Percentiles rank a stretch among this genome's conserved stretches.
These are phyloP conservation scores for Takashimella tepidaria DNA, from an alignment of 1,284 basidiomycete species.

Conservation along the genomic window DNA sequence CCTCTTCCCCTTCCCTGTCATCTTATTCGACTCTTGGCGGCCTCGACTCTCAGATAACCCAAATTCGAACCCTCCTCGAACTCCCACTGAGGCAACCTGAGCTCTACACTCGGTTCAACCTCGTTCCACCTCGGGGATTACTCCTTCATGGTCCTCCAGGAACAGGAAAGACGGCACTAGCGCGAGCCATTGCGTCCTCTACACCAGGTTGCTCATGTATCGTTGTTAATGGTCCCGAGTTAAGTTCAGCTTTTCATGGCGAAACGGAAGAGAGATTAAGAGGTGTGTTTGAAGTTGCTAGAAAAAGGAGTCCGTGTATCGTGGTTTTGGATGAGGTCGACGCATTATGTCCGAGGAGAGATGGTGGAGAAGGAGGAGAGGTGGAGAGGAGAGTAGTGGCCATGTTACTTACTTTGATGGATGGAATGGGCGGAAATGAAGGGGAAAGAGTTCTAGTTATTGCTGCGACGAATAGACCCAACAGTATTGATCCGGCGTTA, in stretches of 20 bases:
- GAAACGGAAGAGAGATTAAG: conserved; percentile 90
- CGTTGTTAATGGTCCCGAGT: conserved; percentile 88
- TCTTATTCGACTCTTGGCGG: conserved; percentile 74
- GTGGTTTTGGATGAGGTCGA: conserved; percentile 96
- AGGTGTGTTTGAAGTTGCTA: conserved; percentile 81
- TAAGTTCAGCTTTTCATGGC: conserved; percentile 91
- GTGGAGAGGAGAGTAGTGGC: conserved; percentile 95
- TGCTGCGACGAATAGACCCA: conserved; percentile 94
- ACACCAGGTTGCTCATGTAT: conserved; percentile 75
- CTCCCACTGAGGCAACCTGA: conserved; percentile 87
- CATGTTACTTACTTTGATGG: conserved; percentile 88
- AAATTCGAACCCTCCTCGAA: conserved; percentile 90
- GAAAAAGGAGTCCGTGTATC: conserved; percentile 76
- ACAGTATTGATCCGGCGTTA: conserved; percentile 93
- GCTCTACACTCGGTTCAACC: conserved; percentile 80
- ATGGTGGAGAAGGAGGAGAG: conserved; percentile 79
- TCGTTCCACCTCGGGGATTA: conserved; percentile 84
- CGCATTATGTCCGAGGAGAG: conserved; percentile 82
- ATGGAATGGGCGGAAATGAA: conserved; percentile 68
- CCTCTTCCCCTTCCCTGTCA: conserved; percentile 21
- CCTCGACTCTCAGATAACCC: conserved; percentile 76
- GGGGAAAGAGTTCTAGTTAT: conserved; percentile 76
- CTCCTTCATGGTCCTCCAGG: conserved; percentile 88
- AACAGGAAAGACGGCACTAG: conserved; percentile 90
- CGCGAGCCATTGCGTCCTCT: conserved; percentile 73